Evolutionary conservation across 495 filamentous ascomycete genomes (phyloP).

Genomic region (Tetracladium setigerum): DNA sequence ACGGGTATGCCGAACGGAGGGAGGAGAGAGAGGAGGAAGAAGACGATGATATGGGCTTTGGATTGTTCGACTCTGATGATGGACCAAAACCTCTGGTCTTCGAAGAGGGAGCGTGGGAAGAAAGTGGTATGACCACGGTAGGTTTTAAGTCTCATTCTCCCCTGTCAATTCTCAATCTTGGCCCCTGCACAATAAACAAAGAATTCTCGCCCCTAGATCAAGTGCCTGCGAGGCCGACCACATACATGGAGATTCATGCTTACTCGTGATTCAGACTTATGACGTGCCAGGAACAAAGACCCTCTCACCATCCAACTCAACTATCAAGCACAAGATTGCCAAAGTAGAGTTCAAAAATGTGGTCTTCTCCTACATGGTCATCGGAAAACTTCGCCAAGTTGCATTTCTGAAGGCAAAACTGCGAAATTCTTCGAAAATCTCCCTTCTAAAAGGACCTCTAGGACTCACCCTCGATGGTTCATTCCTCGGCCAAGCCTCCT

Average conservation of each 20-base stretch:
- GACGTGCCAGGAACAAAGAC: constrained; percentile 48
- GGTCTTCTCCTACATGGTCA: constrained; percentile 44
- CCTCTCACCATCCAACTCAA: constrained; percentile 31
- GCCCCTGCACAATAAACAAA: no score
- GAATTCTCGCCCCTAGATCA: no score
- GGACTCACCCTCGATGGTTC: constrained; percentile 62
- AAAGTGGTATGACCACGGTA: constrained; percentile 47
- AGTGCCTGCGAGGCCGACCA: no score
- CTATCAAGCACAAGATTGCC: constrained; percentile 40
- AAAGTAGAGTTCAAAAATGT: constrained; percentile 32
- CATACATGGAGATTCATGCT: no score
- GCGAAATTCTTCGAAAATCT: constrained; percentile 49
- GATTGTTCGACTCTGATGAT: constrained; percentile 2
- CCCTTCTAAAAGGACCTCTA: constrained; percentile 50
- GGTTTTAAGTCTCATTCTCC: no score
- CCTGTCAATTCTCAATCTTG: no score
- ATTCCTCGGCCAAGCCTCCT: constrained; percentile 53
- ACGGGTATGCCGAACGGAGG: no score
- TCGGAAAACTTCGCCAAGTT: constrained; percentile 58
- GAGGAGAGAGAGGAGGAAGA: not conserved
- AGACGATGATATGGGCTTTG: not conserved
- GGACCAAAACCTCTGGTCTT: constrained; percentile 25
- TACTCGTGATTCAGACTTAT: constrained; percentile 32
- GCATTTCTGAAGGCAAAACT: constrained; percentile 61
- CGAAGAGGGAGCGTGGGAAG: constrained; percentile 35